Base-by-base conservation (phyloP, 2,329 filamentous ascomycete species). In the Clonostachys sp. region DNA sequence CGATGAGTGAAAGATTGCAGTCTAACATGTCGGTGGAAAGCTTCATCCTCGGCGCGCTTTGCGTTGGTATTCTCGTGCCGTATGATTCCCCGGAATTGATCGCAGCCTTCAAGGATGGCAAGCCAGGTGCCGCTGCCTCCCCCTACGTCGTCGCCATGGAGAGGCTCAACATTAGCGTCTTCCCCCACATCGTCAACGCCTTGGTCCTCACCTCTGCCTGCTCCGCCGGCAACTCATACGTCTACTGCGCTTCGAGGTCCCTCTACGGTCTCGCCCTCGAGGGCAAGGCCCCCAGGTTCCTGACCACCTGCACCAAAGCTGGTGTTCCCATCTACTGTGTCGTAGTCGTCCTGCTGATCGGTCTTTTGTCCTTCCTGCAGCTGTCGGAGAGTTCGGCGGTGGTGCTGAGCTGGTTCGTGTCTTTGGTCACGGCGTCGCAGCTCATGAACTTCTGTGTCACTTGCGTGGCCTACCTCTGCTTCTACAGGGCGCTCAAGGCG, bases 311-410 rank as follows among this genome's bases (percentile, higher is more conserved):
- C 61, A 87, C 79, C 2, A 75, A 68, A 45, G 70, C 68, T 12
- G 86, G 87, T 42, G 84, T 94, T 0, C 89, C 89, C 0, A 76
- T 90, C 51, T 89, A 87, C 65, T 88, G 84, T 58, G 87, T 92
- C 38, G 53, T 64, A 2, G 63, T 84, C 30, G 85, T 87, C 1
- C 74, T 90, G 42, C 61, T 79, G 5, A 82, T 94, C 55, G 79
- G 85, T 2, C 71, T 90, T 7, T 69, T 95, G 12, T 80, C 84
- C 4, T 94, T 91, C 65, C 68, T 91, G 43, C 84, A 91, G 62
- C 75, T 92, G 16, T 85, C 80, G 8, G 76, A 80, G 51, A 74
- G 74, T 49, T 76, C 83, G 0, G 77, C 86, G 5, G 80, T 83
- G 30, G 88, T 91, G 2, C 70, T 91, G 51, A 74, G 74, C 42